A percentile compares a stretch with the other conserved stretches of the same genome.
phyloP scores from a whole-genome alignment of 148 eudicot species.

The Simmondsia chinensis region DNA sequence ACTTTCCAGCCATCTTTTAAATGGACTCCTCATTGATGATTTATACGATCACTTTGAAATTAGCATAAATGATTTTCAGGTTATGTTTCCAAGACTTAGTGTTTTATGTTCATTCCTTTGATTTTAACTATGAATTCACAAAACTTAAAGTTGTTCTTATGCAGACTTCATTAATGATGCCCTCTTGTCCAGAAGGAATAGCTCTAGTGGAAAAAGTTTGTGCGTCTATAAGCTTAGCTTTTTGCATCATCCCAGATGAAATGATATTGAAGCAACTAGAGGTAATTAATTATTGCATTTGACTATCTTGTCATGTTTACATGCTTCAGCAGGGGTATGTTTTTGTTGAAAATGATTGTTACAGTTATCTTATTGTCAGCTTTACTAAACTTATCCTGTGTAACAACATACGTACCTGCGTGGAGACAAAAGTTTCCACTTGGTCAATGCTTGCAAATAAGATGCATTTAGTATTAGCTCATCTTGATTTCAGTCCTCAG shows the following conservation, averaged over 20 bases:
- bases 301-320: too few species aligned
- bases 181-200: slow-evolving; percentile 24
- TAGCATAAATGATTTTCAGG: slow-evolving; percentile 53
- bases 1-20: slow-evolving; percentile 13
- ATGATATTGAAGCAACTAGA: slow-evolving; percentile 38
- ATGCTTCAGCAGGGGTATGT: too few species aligned
- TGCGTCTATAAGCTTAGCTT: slow-evolving; percentile 37
- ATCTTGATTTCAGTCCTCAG: too few species aligned
- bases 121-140: neutral
- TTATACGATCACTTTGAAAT: slow-evolving; percentile 58
- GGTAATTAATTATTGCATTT: slow-evolving; percentile 32
- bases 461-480: too few species aligned
- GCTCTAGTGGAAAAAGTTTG: slow-evolving; percentile 52
- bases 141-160: slow-evolving; percentile 10
- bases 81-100: slow-evolving; percentile 14
- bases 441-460: too few species aligned
- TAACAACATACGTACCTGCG: too few species aligned
- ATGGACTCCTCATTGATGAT: slow-evolving; percentile 29
- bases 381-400: too few species aligned
- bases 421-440: too few species aligned
- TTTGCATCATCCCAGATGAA: slow-evolving; percentile 69
- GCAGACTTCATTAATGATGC: slow-evolving; percentile 44
- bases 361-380: too few species aligned
- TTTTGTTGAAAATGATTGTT: too few species aligned
- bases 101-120: neutral